Evolutionary conservation across 352 stramenopile species (phyloP), one percentile per base, ranked within the genome.

Genomic region (Globisporangium mamillatum): DNA sequence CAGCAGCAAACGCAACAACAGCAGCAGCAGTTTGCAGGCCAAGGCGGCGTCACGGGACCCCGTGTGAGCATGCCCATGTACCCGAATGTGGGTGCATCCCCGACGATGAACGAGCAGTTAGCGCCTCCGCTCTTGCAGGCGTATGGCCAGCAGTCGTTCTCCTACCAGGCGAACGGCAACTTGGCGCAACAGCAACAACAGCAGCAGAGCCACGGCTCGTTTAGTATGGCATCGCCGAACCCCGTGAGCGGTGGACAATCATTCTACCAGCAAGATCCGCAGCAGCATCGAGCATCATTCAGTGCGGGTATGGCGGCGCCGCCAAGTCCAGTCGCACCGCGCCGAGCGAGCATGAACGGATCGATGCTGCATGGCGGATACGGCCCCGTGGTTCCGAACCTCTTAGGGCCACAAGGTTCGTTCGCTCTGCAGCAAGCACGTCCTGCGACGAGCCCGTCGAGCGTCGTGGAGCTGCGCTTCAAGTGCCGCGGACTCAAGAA

Each of bases 401-500:
- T 66, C 24, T 61, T 66, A 9, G 62, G 68, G 4, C 67, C 71
- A 18, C 22, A 34, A 20, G 12, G 22, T 10, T 29, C 53, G 27
- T 58, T 34, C 53, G 24, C 53, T 18, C 54, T 63, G 56, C 25
- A 38, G 25, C 48, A 56, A 24, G 44, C 41, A n/a, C 65, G 34
- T 3, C 22, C 57, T 3, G 48, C 65, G 25, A 24, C 65, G 18
- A 70, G 4, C 27, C 65, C 82, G 14, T 82, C 81, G n/a, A 91
- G 84, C 63, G 70, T 88, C 56, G 74, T 91, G 56, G 81, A 90
- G 64, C 77, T 93, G 54, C 81, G 82, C 2, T 88, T 91, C 69
- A 81, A 81, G 5, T 90, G 82, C 75, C 86, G 84, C 38, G 81
- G 78, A 18, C 71, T 89, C 62, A 93, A 93, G 71, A 93, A 86